Conservation (phyloP, 2,329 filamentous ascomycete species). For the Penicillium paneum region DNA sequence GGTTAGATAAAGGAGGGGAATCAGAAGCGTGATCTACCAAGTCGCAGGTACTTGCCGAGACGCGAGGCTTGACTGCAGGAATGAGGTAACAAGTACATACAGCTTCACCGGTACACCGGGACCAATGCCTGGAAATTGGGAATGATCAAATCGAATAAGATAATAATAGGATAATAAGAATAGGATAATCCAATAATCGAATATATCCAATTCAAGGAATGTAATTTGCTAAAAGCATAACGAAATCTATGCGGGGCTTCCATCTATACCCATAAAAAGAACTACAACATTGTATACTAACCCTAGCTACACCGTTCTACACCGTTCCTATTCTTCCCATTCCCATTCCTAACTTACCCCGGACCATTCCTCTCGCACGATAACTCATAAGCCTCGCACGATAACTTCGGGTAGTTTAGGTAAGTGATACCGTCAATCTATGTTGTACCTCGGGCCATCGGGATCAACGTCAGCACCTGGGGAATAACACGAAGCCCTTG, state of each 20-base stretch:
- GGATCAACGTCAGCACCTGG: not conserved
- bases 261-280: not conserved
- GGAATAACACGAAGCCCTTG: not conserved
- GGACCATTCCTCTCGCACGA: conserved; percentile 4
- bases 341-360: not conserved
- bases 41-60: conserved; percentile 15
- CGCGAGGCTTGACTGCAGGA: conserved; percentile 13
- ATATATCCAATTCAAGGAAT: not conserved
- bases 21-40: conserved; percentile 4
- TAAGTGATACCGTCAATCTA: conserved; percentile 6
- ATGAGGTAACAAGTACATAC: conserved; percentile 25
- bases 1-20: conserved; percentile 17
- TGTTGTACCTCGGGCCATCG: conserved; percentile 26
- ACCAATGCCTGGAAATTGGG: not conserved
- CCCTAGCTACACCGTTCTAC: not conserved
- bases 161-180: not conserved
- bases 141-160: conserved; percentile 9
- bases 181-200: not conserved
- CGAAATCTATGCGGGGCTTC: not conserved
- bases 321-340: not conserved
- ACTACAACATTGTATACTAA: not conserved
- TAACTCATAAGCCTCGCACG: not conserved
- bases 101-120: conserved; percentile 28
- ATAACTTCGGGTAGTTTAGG: conserved; percentile 22
- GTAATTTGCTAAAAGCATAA: not conserved